phyloP scores from a whole-genome alignment of 2,329 filamentous ascomycete species.

The Colletotrichum echinochloae region DNA sequence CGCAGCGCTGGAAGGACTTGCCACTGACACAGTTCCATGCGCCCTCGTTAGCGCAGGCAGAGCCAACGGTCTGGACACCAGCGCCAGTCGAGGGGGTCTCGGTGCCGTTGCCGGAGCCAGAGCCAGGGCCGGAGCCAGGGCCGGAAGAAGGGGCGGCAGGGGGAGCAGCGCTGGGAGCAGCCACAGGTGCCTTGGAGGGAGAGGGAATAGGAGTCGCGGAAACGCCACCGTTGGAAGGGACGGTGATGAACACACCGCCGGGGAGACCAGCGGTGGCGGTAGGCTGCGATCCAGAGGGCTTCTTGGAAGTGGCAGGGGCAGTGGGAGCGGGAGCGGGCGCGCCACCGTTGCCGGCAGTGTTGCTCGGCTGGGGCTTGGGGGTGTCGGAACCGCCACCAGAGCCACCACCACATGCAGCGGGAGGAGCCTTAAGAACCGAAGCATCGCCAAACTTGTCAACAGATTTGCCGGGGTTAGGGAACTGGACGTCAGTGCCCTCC shows the following conservation, averaged over 20 bases:
- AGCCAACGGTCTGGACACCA: constrained; percentile 53
- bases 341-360: not conserved
- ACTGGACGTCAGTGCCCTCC: constrained; percentile 36
- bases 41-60: constrained; percentile 61
- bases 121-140: constrained; percentile 35
- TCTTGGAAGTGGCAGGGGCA: constrained; percentile 40
- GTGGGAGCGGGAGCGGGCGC: constrained; percentile 36
- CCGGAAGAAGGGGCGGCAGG: constrained; percentile 28
- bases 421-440: not conserved
- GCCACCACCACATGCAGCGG: not conserved
- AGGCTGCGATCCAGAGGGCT: constrained; percentile 24
- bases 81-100: constrained; percentile 42
- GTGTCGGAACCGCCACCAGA: constrained; percentile 9
- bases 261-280: constrained; percentile 42
- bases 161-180: constrained; percentile 29
- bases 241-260: constrained; percentile 57
- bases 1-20: constrained; percentile 66
- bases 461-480: constrained; percentile 5
- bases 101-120: constrained; percentile 41
- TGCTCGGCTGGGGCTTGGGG: fast-evolving
- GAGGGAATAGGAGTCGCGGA: constrained; percentile 43
- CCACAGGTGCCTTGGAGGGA: constrained; percentile 37
- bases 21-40: constrained; percentile 66
- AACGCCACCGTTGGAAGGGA: constrained; percentile 38
- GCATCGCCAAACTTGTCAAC: constrained; percentile 10